Conservation (phyloP, 192 early-diverging fungal species). For the Kappamyces sp. region DNA sequence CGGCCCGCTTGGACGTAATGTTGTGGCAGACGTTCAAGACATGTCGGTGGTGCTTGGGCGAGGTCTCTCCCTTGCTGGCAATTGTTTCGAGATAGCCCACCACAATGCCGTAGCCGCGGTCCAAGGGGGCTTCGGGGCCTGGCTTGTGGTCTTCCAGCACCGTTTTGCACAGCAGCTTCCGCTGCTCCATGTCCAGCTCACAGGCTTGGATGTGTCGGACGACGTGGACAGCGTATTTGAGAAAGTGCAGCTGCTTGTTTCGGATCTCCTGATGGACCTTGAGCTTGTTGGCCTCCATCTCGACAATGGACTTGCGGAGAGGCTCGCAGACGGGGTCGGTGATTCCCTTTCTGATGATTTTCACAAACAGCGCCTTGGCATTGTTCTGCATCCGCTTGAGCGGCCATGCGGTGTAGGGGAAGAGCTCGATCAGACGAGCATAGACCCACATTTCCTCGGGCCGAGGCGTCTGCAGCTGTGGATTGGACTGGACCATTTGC, state of each 20-base stretch:
- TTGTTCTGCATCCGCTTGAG: conserved; percentile 4
- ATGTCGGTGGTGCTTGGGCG: neutral
- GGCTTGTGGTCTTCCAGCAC: too few species aligned
- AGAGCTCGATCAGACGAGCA: neutral
- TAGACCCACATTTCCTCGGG: neutral
- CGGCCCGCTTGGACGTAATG: conserved; percentile 11
- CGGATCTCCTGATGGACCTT: neutral
- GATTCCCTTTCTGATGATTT: conserved; percentile 17
- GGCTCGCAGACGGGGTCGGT: conserved; percentile 20
- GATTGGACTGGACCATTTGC: neutral
- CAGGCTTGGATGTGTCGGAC: conserved; percentile 5
- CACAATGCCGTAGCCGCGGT: too few species aligned
- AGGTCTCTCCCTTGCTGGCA: neutral
- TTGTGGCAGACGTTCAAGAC: conserved; percentile 12
- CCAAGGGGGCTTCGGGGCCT: too few species aligned
- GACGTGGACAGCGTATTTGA: conserved; percentile 15
- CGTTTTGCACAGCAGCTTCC: neutral
- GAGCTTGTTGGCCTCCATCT: conserved; percentile 8
- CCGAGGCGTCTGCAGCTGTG: neutral
- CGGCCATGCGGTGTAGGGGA: conserved; percentile 18
- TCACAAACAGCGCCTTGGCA: conserved; percentile 10
- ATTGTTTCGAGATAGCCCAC: neutral
- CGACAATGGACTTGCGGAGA: conserved; percentile 12
- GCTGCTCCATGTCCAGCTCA: neutral
- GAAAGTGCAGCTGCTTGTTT: conserved; percentile 16